Evolutionary conservation across 2,329 filamentous ascomycete species (phyloP).

Genomic region (Fusarium sp.): DNA sequence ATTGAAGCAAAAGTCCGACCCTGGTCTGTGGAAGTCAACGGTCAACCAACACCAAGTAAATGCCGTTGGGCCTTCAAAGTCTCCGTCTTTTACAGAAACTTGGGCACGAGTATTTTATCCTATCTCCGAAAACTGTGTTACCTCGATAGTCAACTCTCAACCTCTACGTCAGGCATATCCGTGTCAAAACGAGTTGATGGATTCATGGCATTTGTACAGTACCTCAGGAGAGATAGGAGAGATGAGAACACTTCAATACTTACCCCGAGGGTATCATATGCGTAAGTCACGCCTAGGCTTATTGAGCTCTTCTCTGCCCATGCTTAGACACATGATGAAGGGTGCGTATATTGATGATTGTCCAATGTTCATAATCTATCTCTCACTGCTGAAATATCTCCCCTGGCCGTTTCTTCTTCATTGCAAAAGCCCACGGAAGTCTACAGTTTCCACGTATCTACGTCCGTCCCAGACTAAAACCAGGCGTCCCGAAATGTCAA

Average conservation of each 20-base stretch:
- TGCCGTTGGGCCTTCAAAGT: neutral
- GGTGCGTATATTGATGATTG: neutral
- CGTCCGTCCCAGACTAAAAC: neutral
- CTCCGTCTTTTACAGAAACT: neutral
- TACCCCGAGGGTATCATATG: neutral
- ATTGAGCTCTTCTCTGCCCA: too few relatives aligned
- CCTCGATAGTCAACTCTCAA: neutral
- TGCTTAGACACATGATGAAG: neutral
- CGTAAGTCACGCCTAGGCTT: too few relatives aligned
- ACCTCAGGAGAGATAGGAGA: too few relatives aligned
- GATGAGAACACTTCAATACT: too few relatives aligned
- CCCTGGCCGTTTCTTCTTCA: neutral
- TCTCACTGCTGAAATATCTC: neutral
- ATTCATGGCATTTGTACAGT: too few relatives aligned
- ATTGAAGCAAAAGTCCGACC: slow-evolving; percentile 16
- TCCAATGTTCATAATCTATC: neutral
- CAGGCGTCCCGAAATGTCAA: slow-evolving; percentile 16
- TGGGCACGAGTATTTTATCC: neutral
- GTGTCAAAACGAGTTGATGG: neutral
- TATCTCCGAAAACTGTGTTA: neutral
- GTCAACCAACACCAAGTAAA: neutral
- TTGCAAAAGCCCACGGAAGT: neutral
- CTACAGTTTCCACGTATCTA: neutral
- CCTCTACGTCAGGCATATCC: neutral
- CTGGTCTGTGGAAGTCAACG: neutral